phyloP scores from a whole-genome alignment of 371 early-diverging fungal genomes.

The Sporodiniella umbellata region DNA sequence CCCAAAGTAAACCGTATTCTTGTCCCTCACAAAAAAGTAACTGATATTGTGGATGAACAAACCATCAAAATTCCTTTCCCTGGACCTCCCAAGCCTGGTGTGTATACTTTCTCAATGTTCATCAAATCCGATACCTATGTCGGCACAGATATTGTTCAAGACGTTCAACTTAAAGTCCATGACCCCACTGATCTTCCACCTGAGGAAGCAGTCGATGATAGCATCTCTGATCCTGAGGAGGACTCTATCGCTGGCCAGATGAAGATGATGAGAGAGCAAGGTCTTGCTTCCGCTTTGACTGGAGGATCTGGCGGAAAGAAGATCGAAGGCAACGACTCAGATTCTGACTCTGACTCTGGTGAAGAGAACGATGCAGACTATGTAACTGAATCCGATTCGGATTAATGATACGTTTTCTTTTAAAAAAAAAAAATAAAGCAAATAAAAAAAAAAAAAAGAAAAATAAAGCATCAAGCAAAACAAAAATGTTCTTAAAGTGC shows the following conservation, averaged over 20 bases:
- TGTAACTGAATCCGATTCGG: conserved; percentile 27
- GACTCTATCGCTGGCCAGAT: conserved; percentile 93
- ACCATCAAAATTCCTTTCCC: conserved; percentile 88
- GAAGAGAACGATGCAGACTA: conserved; percentile 33
- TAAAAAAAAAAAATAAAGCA: background rate
- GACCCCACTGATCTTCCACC: conserved; percentile 70
- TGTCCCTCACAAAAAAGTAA: conserved; percentile 72
- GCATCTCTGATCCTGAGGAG: conserved; percentile 95
- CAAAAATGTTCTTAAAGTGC: no score
- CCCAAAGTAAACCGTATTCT: conserved; percentile 81
- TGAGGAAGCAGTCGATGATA: conserved; percentile 80
- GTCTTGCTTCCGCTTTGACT: conserved; percentile 56
- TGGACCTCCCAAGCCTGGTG: conserved; percentile 86
- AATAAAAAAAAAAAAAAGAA: background rate
- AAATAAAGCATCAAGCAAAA: background rate
- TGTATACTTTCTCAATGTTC: conserved; percentile 77
- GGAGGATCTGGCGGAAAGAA: conserved; percentile 45
- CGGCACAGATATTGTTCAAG: conserved; percentile 78
- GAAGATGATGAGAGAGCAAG: conserved; percentile 79
- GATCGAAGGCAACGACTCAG: conserved; percentile 28
- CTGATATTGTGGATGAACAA: conserved; percentile 67
- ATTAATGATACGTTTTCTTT: no score
- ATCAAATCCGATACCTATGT: conserved; percentile 88
- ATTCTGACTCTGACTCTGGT: conserved; percentile 26
- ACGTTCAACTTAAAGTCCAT: conserved; percentile 70